These are phyloP conservation scores for Saussurea involucrata DNA, from an alignment of 129 eudicot species.

Conservation along the genomic window DNA sequence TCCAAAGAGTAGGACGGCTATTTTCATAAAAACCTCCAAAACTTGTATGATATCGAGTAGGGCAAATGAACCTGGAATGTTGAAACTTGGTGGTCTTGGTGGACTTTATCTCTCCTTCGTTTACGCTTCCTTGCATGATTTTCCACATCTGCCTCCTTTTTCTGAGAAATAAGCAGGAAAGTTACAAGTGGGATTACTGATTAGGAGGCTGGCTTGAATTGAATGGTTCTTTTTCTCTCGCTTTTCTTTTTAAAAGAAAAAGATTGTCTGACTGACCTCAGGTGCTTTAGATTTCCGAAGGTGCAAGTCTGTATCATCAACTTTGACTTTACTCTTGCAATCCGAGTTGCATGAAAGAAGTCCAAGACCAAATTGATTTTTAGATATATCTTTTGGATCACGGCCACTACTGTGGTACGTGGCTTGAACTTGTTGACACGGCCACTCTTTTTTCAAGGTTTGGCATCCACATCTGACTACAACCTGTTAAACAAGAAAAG, in stretches of 20 bases:
- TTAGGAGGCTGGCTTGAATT: no score
- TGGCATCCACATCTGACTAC: slow-evolving; percentile 82
- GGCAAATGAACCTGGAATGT: slow-evolving; percentile 47
- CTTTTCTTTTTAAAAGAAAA: neutral
- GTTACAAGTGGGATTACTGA: neutral
- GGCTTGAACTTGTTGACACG: slow-evolving; percentile 74
- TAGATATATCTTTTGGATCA: slow-evolving; percentile 74
- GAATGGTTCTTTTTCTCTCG: neutral
- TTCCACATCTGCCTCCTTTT: slow-evolving; percentile 53
- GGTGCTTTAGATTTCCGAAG: slow-evolving; percentile 55
- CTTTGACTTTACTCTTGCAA: slow-evolving; percentile 71
- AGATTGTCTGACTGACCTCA: slow-evolving; percentile 17
- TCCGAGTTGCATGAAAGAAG: slow-evolving; percentile 73
- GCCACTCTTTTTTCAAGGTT: slow-evolving; percentile 88
- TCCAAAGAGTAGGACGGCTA: neutral
- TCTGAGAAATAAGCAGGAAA: slow-evolving; percentile 33
- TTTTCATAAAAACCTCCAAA: neutral
- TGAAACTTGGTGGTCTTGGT: slow-evolving; percentile 51
- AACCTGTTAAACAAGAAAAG: slow-evolving; percentile 36
- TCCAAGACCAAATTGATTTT: slow-evolving; percentile 74
- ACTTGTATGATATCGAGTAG: neutral
- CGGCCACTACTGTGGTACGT: slow-evolving; percentile 48
- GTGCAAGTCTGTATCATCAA: slow-evolving; percentile 64
- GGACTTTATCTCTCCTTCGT: slow-evolving; percentile 54
- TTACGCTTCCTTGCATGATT: slow-evolving; percentile 56